Evolutionary conservation across 139 green algal species (phyloP).

Genomic region (Pedinophyceae sp.): DNA sequence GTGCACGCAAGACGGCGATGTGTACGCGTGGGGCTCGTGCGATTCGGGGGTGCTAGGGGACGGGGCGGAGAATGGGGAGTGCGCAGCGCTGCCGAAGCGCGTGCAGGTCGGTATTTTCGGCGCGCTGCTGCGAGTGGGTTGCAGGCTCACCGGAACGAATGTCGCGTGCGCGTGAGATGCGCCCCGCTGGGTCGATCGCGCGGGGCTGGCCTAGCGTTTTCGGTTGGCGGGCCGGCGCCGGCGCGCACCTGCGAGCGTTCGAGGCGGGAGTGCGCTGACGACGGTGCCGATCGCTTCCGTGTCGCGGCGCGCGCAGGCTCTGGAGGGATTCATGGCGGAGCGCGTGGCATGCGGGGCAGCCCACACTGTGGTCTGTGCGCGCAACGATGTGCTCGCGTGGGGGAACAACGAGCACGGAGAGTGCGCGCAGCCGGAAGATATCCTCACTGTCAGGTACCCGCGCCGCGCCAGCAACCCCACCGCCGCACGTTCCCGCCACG

Average conservation of each 20-base stretch:
- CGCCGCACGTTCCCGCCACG: no score
- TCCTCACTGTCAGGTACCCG: background rate
- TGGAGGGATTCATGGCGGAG: conserved; percentile 7
- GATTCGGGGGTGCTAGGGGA: no score
- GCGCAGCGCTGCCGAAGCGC: no score
- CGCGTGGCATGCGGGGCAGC: conserved; percentile 35
- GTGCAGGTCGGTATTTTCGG: background rate
- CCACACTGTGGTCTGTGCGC: conserved; percentile 60
- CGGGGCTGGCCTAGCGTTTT: background rate
- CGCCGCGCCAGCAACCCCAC: no score
- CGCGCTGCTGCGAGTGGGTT: no score
- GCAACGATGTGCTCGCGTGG: conserved; percentile 61
- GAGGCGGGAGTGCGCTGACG: background rate
- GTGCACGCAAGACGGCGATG: conserved; percentile 40
- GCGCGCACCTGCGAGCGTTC: conserved; percentile 8
- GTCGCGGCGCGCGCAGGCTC: background rate
- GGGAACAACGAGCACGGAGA: conserved; percentile 64
- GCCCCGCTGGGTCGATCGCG: background rate
- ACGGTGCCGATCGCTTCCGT: no score
- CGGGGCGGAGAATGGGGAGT: no score
- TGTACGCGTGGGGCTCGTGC: conserved; percentile 56
- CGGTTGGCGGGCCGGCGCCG: conserved; percentile 1
- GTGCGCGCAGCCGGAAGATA: conserved; percentile 44
- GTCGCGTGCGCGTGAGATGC: no score
- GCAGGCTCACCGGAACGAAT: no score